Conservation (phyloP, 1,284 basidiomycete species). For the Papiliotrema laurentii region DNA sequence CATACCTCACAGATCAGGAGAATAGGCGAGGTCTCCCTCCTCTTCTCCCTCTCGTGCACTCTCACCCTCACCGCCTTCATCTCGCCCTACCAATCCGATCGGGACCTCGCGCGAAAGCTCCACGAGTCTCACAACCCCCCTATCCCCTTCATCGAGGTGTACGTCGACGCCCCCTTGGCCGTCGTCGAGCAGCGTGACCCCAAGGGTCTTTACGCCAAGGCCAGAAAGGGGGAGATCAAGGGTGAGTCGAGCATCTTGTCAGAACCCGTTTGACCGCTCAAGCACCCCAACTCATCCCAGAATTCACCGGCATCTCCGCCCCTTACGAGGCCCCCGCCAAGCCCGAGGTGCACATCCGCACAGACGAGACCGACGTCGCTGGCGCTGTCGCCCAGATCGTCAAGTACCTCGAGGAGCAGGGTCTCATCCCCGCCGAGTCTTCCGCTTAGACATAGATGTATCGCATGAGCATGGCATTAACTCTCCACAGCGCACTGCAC, state of each 20-base stretch:
- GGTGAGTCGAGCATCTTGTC: conserved; percentile 53
- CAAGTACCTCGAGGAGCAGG: conserved; percentile 67
- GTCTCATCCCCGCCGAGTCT: conserved; percentile 30
- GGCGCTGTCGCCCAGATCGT: conserved; percentile 77
- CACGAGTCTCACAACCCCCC: conserved; percentile 59
- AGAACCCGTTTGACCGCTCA: background rate
- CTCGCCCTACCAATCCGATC: conserved; percentile 90
- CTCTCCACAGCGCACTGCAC: no score
- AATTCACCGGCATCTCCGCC: conserved; percentile 96
- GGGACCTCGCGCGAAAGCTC: conserved; percentile 74
- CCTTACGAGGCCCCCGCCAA: conserved; percentile 87
- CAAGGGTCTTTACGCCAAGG: conserved; percentile 97
- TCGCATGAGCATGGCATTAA: no score
- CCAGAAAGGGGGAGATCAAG: conserved; percentile 92
- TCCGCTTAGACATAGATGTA: no score
- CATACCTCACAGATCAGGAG: conserved; percentile 64
- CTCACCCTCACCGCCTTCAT: conserved; percentile 95
- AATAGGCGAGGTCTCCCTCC: conserved; percentile 94
- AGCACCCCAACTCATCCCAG: no score
- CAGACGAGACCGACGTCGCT: conserved; percentile 71
- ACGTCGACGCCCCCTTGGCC: conserved; percentile 82
- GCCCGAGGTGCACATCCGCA: conserved; percentile 91
- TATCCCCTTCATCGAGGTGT: conserved; percentile 90
- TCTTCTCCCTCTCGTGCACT: conserved; percentile 84
- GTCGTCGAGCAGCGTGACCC: conserved; percentile 92